Evolutionary conservation across 768 basidiomycete species (phyloP).

Genomic region (Amanita pseudoporphyria): DNA sequence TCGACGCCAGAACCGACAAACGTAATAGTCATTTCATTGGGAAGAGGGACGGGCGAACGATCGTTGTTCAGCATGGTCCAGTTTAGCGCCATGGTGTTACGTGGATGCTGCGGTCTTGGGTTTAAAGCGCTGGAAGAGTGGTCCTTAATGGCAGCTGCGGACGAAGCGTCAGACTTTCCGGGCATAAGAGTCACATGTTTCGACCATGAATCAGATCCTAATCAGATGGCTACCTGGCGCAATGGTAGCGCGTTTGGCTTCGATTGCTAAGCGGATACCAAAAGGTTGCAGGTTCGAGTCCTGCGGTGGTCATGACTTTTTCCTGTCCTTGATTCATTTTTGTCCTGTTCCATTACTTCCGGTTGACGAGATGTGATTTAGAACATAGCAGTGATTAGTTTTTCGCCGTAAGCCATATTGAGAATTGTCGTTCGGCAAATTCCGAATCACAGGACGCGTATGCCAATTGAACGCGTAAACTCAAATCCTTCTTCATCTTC

Average conservation of each 20-base stretch:
- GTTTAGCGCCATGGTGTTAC: slow-evolving; percentile 58
- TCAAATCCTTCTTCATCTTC: not conserved
- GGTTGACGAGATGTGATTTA: too few species aligned
- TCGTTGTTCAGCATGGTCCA: slow-evolving; percentile 60
- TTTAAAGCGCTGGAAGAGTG: not conserved
- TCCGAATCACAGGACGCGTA: not conserved
- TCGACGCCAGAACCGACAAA: slow-evolving; percentile 50
- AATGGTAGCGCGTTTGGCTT: slow-evolving; percentile 97
- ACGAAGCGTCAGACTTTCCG: not conserved
- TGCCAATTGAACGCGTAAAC: not conserved
- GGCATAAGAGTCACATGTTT: not conserved
- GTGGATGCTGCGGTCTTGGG: not conserved
- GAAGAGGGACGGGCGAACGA: slow-evolving; percentile 53
- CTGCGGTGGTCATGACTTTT: slow-evolving; percentile 68
- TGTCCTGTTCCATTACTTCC: too few species aligned
- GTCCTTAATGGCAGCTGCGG: not conserved
- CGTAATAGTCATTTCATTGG: slow-evolving; percentile 49
- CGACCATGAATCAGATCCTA: not conserved
- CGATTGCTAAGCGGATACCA: slow-evolving; percentile 67
- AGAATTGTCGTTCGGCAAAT: not conserved
- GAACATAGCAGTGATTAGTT: too few species aligned
- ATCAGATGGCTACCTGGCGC: slow-evolving; percentile 64
- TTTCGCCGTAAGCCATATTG: too few species aligned
- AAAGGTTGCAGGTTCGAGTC: slow-evolving; percentile 97
- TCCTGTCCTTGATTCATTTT: not conserved